Evolutionary conservation across 306 rosid genomes (phyloP).

Genomic region (Alnus rubra): DNA sequence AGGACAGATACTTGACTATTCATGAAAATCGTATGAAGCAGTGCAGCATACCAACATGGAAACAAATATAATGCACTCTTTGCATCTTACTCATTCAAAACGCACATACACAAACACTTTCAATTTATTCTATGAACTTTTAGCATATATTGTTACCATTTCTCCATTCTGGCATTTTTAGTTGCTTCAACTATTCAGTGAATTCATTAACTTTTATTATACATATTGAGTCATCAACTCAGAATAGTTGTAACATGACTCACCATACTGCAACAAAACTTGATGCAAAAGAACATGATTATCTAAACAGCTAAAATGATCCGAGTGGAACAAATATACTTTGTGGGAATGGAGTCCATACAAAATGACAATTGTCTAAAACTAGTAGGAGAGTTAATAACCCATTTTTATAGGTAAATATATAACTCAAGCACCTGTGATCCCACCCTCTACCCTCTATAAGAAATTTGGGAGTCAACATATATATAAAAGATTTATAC

Average conservation of each 20-base stretch:
- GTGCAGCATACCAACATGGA: neutral
- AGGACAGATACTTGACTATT: neutral
- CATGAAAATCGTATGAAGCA: neutral
- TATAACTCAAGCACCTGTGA: neutral
- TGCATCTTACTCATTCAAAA: neutral
- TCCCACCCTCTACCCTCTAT: neutral
- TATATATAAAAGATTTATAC: no score
- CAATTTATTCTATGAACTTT: neutral
- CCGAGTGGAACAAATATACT: neutral
- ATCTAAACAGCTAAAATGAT: no score
- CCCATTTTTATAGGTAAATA: neutral
- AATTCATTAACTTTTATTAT: neutral
- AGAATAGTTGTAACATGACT: no score
- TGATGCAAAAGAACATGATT: no score
- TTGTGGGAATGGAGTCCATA: neutral
- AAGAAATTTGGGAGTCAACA: neutral
- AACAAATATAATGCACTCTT: neutral
- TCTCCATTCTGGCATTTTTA: neutral
- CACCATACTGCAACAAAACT: no score
- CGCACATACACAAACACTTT: constrained; percentile 1
- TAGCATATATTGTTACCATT: neutral
- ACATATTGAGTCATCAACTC: neutral
- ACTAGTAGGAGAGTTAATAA: neutral
- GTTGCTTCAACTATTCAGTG: neutral
- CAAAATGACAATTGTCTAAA: neutral